Evolutionary conservation across 805 yeast species (phyloP), one percentile per base, ranked within the genome.

Genomic region (Saccharomycopsis oosterbeekiorum): DNA sequence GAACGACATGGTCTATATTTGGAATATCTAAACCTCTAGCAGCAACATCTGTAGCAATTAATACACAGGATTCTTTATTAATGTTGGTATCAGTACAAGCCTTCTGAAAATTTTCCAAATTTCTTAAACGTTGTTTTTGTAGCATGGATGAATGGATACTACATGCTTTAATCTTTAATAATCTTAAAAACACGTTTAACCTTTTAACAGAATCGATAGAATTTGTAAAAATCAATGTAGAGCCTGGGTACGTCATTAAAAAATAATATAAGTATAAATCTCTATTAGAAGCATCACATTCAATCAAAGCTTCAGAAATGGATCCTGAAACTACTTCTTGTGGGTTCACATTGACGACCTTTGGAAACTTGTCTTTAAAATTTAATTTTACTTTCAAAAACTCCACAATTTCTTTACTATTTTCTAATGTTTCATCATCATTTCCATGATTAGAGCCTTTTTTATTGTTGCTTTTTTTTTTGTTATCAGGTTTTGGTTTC

Each of bases 11-110:
- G 67, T 91, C 86, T 58, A 94, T 92, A 56, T 81, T 82, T 1
- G 96, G 87, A 60, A 94, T 90, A 78, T 94, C 99, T 63, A 94
- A 79, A 63, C 99, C 99, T 78, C 99, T 83, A 3, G 99, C 99
- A 1, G 99, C 99, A 55, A 94, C 98, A 74, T 94, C 99, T 3
- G 98, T 90, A 0, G 97, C 97, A 59, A 94, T 81, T 60, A 94
- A 76, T 2, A 92, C 92, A 0, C 88, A 78, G 2, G 84, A 75
- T 57, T 74, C 79, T 24, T 69, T 69, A 1, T 62, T 71, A 26
- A 65, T 69, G 36, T 40, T 58, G 57, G 74, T 74, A 19, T 65
- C 65, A 34, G 67, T 67, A 55, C 81, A 77, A 19, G 84, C 78
- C 56, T 76, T 79, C 65, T 80, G 82, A 77, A 91, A 93, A 64